These are phyloP conservation scores for Rosa hybrid DNA, from an alignment of 331 rosid genomes.

Conservation along the genomic window DNA sequence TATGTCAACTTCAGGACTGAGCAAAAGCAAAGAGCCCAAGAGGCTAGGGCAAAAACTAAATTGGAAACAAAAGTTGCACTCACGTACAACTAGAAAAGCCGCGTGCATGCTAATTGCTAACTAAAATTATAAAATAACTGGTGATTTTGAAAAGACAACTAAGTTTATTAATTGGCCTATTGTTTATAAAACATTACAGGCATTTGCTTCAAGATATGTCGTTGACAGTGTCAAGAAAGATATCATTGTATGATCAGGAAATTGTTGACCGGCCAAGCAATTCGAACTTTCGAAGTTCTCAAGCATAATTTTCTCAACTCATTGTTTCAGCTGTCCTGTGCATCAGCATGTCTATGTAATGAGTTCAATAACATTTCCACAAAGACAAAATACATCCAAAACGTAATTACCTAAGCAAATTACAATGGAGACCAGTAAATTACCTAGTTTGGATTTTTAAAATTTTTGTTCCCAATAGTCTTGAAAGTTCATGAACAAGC, in stretches of 20 bases:
- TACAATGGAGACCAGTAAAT: not conserved
- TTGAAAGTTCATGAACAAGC: not conserved
- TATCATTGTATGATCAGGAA: not conserved
- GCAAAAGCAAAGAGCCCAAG: not conserved
- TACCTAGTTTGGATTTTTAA: not conserved
- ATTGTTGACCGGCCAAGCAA: not conserved
- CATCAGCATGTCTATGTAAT: not conserved
- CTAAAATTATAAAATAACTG: not conserved
- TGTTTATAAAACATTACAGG: not conserved
- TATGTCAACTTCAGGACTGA: not conserved
- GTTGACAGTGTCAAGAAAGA: not conserved
- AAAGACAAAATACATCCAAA: not conserved
- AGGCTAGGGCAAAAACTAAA: not conserved
- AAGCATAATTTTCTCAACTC: not conserved
- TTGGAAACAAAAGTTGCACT: not conserved
- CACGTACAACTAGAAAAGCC: not conserved
- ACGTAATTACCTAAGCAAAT: not conserved
- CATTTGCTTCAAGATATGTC: not conserved
- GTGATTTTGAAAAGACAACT: not conserved
- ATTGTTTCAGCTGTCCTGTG: conserved; percentile 4
- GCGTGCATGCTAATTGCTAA: not conserved
- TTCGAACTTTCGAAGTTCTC: not conserved
- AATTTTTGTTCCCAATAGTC: not conserved
- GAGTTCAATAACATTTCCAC: not conserved
- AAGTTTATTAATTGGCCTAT: not conserved